Conservation (phyloP, 331 rosid species). For the Stylosanthes scabra region DNA sequence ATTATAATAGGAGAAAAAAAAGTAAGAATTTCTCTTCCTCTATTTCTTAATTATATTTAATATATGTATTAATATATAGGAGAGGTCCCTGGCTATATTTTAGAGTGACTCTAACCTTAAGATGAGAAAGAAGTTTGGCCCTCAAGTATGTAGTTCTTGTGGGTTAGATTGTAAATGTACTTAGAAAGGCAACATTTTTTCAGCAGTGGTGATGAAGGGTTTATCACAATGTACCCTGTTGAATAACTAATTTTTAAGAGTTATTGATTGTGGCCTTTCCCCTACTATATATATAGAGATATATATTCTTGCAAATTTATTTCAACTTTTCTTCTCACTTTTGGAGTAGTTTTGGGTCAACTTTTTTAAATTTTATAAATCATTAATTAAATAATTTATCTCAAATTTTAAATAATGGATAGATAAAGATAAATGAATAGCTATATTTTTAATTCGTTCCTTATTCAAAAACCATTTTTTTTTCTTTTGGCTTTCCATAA, state of each 20-base stretch:
- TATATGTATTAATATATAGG: neutral
- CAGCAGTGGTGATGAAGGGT: constrained; percentile 49
- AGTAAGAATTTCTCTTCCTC: constrained; percentile 47
- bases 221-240: constrained; percentile 51
- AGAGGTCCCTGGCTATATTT: constrained; percentile 18
- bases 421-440: too few species aligned
- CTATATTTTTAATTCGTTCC: too few species aligned
- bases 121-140: constrained; percentile 7
- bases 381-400: too few species aligned
- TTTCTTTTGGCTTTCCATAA: too few species aligned
- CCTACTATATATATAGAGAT: neutral
- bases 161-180: constrained; percentile 57
- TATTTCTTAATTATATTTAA: neutral
- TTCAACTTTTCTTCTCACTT: neutral
- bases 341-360: neutral
- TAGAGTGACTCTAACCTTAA: constrained; percentile 55
- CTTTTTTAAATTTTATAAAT: too few species aligned
- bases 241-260: constrained; percentile 44
- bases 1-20: too few species aligned
- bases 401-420: too few species aligned
- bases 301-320: neutral
- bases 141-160: constrained; percentile 13
- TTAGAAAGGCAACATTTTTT: constrained; percentile 41
- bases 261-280: neutral
- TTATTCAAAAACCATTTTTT: too few species aligned